Conservation (phyloP, 1,284 basidiomycete species). For the Sporisorium exsertum region DNA sequence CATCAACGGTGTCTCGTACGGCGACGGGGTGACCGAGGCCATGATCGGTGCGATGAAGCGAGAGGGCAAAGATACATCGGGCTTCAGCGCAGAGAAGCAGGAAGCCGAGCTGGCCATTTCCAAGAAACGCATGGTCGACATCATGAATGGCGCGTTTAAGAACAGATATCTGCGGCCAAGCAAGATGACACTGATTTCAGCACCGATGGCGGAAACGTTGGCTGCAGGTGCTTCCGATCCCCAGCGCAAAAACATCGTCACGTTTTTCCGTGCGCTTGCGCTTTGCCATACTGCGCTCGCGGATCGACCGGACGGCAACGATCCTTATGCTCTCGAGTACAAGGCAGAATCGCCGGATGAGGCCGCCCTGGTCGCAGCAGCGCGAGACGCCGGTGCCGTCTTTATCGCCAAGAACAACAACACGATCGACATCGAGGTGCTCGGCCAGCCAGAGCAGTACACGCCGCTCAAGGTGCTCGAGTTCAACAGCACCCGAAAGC, state of each 20-base stretch:
- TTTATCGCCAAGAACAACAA: constrained; percentile 84
- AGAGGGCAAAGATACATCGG: constrained; percentile 76
- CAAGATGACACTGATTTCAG: constrained; percentile 88
- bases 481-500: constrained; percentile 91
- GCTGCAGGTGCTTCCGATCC: constrained; percentile 73
- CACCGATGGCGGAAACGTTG: constrained; percentile 82
- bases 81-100: constrained; percentile 74
- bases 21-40: constrained; percentile 93
- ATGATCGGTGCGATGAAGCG: constrained; percentile 90
- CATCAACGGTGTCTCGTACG: constrained; percentile 84
- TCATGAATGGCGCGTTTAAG: constrained; percentile 82
- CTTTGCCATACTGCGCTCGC: constrained; percentile 91
- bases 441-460: constrained; percentile 87
- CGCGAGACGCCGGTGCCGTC: constrained; percentile 91
- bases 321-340: constrained; percentile 83
- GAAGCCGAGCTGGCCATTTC: constrained; percentile 74
- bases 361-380: constrained; percentile 89
- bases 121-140: constrained; percentile 82
- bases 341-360: constrained; percentile 97
- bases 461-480: constrained; percentile 84
- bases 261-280: constrained; percentile 88
- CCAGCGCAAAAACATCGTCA: constrained; percentile 79
- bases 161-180: constrained; percentile 87
- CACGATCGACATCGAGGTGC: constrained; percentile 86
- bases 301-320: constrained; percentile 69